Evolutionary conservation across 164 flowering plant species (phyloP).

Genomic region (Umbellularia californica): DNA sequence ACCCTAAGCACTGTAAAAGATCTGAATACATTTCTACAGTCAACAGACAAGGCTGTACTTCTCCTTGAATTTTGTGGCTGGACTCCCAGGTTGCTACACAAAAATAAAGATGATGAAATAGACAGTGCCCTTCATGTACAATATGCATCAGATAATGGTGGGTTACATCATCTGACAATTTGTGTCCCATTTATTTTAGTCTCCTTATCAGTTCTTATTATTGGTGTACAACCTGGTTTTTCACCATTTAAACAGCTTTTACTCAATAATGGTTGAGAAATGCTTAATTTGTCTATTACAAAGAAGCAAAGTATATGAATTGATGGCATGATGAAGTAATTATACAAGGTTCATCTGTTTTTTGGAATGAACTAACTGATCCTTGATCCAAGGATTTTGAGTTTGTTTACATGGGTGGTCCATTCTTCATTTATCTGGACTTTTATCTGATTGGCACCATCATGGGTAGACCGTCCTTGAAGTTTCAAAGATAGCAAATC

Average conservation of each 20-base stretch:
- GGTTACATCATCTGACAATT: slow-evolving; percentile 4
- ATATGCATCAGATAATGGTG: slow-evolving; percentile 26
- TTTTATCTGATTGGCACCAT: too few species aligned
- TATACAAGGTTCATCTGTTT: background rate
- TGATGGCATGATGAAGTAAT: background rate
- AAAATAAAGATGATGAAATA: slow-evolving; percentile 30
- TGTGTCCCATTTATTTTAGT: background rate
- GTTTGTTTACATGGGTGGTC: background rate
- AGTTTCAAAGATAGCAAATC: too few species aligned
- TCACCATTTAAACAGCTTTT: background rate
- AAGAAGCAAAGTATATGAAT: background rate
- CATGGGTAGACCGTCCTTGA: too few species aligned
- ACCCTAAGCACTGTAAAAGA: slow-evolving; percentile 39
- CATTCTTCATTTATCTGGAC: too few species aligned
- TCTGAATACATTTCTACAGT: slow-evolving; percentile 45
- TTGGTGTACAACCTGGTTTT: too few species aligned
- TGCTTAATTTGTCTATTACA: background rate
- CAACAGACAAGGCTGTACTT: slow-evolving; percentile 77
- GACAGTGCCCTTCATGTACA: slow-evolving; percentile 16
- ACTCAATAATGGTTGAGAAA: background rate
- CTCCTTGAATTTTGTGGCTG: slow-evolving; percentile 89
- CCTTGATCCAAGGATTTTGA: background rate
- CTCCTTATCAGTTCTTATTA: background rate
- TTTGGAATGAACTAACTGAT: background rate
- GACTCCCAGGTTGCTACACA: slow-evolving; percentile 46